These are phyloP conservation scores for Aphanomyces invadans DNA, from an alignment of 352 stramenopile species.

Conservation along the genomic window DNA sequence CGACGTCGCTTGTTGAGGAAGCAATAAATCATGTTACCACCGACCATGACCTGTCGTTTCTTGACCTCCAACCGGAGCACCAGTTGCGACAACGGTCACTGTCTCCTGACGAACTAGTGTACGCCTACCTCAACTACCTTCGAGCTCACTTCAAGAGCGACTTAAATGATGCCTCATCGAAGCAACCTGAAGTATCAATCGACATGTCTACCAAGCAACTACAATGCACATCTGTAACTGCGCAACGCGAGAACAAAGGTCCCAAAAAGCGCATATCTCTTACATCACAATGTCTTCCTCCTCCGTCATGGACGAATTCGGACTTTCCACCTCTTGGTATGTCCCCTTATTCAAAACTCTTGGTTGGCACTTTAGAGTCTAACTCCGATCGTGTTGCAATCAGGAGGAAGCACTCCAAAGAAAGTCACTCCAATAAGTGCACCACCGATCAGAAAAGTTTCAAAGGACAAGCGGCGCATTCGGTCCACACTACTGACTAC, in stretches of 20 bases:
- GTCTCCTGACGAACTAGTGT: constrained; percentile 12
- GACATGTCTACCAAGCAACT: not conserved
- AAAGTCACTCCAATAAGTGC: not conserved
- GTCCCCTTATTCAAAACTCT: not conserved
- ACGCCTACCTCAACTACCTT: constrained; percentile 19
- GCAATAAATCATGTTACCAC: too few relatives aligned
- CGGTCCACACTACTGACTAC: constrained; percentile 17
- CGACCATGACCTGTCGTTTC: not conserved
- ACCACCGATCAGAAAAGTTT: constrained; percentile 3
- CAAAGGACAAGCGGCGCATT: constrained; percentile 22
- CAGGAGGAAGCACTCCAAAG: not conserved
- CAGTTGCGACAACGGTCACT: not conserved
- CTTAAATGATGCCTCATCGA: not conserved
- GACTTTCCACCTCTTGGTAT: constrained; percentile 20
- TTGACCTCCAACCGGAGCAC: not conserved
- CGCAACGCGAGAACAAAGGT: not conserved
- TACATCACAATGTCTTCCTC: not conserved
- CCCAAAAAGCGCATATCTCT: constrained; percentile 10
- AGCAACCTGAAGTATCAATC: not conserved
- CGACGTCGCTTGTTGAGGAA: not conserved
- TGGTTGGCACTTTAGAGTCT: too few relatives aligned
- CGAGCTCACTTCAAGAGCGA: constrained; percentile 15
- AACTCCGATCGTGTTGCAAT: not conserved
- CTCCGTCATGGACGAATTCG: constrained; percentile 12
- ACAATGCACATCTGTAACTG: not conserved